These are phyloP conservation scores for Echria macrotheca DNA, from an alignment of 495 filamentous ascomycete species.

Conservation along the genomic window DNA sequence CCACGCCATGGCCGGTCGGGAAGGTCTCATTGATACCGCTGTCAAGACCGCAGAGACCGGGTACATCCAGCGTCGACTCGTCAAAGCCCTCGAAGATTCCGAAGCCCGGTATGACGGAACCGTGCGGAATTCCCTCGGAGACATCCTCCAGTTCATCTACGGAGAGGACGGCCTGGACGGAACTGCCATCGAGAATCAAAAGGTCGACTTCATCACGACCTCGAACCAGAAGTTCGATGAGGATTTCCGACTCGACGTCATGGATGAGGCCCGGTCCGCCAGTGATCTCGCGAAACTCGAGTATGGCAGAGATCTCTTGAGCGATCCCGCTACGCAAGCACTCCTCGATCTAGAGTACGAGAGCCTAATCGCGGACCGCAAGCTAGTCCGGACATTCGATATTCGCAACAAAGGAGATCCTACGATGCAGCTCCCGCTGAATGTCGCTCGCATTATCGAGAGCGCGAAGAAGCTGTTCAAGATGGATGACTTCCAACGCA, in stretches of 20 bases:
- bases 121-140: constrained; percentile 91
- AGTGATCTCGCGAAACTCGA: constrained; percentile 67
- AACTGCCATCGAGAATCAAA: constrained; percentile 83
- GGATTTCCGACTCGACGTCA: constrained; percentile 87
- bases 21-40: constrained; percentile 98
- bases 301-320: constrained; percentile 78
- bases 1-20: constrained; percentile 99
- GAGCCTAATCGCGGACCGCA: constrained; percentile 64
- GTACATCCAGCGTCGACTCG: constrained; percentile 96
- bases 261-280: constrained; percentile 61
- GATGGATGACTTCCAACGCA: constrained; percentile 74
- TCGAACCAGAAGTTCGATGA: constrained; percentile 67
- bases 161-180: constrained; percentile 96
- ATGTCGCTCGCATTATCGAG: constrained; percentile 83
- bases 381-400: constrained; percentile 62
- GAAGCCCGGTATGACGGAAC: constrained; percentile 98
- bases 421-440: constrained; percentile 84
- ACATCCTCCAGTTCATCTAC: constrained; percentile 96
- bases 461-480: constrained; percentile 85
- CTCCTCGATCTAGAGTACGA: constrained; percentile 88
- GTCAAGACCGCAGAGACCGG: constrained; percentile 99
- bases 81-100: constrained; percentile 96
- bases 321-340: constrained; percentile 77
- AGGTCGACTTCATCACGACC: constrained; percentile 75
- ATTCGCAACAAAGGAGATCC: constrained; percentile 55